phyloP scores from a whole-genome alignment of 139 green algal species.

The Zygnema cylindricum region DNA sequence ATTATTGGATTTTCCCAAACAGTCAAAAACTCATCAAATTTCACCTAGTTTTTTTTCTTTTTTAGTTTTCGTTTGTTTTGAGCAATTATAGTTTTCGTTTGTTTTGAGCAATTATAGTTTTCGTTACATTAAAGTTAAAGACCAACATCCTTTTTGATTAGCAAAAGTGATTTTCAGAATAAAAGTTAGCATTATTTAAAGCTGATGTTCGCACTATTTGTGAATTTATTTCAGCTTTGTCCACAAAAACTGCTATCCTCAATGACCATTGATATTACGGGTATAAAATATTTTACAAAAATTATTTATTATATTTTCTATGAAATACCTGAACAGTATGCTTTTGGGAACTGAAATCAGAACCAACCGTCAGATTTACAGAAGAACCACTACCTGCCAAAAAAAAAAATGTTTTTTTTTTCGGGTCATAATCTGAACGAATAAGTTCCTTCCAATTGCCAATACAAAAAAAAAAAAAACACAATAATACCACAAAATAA shows the following conservation, averaged over 20 bases:
- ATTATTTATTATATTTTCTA: not conserved
- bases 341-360: not conserved
- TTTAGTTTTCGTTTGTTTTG: too few species aligned
- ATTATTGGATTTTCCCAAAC: too few species aligned
- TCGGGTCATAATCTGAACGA: not conserved
- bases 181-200: too few species aligned
- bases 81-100: too few species aligned
- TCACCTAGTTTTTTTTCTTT: too few species aligned
- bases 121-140: too few species aligned
- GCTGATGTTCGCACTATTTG: too few species aligned
- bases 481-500: not conserved
- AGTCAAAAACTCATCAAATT: too few species aligned
- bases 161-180: too few species aligned
- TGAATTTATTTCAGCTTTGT: not conserved
- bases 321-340: too few species aligned
- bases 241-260: not conserved
- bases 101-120: too few species aligned
- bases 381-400: not conserved
- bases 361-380: not conserved
- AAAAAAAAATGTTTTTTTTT: not conserved
- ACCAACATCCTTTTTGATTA: too few species aligned
- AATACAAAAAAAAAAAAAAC: not conserved
- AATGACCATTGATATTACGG: not conserved
- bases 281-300: not conserved
- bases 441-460: not conserved